Conservation (phyloP, 164 flowering plant species). For the Vitis rupestris region DNA sequence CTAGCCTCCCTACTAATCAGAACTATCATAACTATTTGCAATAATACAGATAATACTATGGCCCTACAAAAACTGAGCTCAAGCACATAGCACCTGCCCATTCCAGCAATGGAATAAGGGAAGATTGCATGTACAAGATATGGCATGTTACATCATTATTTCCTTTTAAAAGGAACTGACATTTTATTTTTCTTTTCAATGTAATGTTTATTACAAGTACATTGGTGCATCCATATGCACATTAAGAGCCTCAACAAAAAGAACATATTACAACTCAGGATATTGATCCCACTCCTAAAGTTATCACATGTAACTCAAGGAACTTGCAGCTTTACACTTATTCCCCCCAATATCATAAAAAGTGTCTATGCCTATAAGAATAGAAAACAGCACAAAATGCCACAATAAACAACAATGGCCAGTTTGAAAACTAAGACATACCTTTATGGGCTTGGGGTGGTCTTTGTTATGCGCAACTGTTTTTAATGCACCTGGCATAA, state of each 20-base stretch:
- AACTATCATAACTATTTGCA: too few relatives aligned
- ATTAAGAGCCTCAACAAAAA: neutral
- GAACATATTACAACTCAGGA: neutral
- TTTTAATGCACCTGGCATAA: slow-evolving; percentile 87
- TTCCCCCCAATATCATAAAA: neutral
- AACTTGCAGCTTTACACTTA: neutral
- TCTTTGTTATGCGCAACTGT: slow-evolving; percentile 82
- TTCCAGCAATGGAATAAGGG: neutral
- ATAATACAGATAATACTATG: too few relatives aligned
- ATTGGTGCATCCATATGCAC: too few relatives aligned
- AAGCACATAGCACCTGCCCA: neutral
- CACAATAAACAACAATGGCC: neutral
- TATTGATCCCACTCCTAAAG: neutral
- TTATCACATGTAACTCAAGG: too few relatives aligned
- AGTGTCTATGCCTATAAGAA: neutral
- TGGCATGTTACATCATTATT: neutral
- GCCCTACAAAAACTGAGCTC: neutral
- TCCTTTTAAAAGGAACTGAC: too few relatives aligned
- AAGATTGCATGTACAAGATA: neutral
- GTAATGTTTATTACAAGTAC: too few relatives aligned
- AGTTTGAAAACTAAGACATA: slow-evolving; percentile 14
- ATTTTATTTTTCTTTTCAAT: too few relatives aligned
- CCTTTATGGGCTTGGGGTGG: slow-evolving; percentile 95
- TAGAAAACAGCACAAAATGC: neutral
- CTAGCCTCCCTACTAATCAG: too few relatives aligned